Evolutionary conservation across 2,329 filamentous ascomycete species (phyloP), one percentile per base, ranked within the genome.

Genomic region (Pseudogymnoascus pannorum): DNA sequence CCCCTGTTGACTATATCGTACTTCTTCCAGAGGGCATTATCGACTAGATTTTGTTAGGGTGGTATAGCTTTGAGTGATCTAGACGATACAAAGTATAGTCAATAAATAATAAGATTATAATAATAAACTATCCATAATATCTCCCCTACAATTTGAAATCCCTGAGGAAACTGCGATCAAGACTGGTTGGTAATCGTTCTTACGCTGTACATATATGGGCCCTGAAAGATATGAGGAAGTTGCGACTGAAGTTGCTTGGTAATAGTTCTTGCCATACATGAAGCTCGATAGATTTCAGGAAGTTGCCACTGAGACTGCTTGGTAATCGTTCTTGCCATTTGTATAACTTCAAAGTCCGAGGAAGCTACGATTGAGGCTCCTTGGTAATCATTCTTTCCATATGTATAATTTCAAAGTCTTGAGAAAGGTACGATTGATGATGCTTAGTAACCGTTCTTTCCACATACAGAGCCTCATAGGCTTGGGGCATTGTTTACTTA

Each of bases 1-100:
- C 87, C 59, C 84, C 87, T 4, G 60, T 90, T 64, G 87, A 90
- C 73, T 89, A 89, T 71, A 72, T 89, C 42, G 79, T 80, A 3
- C 72, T 90, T 57, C 69, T 89, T 62, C 86, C 86, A 0, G 67
- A 72, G 2, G 84, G 83, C 0, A 71, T 83, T 22, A 74, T 84
- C 12, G 84, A 87, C 70, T 87, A 73, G 67, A 64, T 59, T 31
- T 24, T n/a, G n/a, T 59, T 31, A 16, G 3, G 16, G 44, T 18
- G n/a, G 8, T 11, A 54, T 6, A 14, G 14, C 31, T 12, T 12
- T 54, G 9, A 20, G 5, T 54, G 5, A 7, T 14, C n/a, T 54
- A n/a, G 5, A 54, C 9, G 9, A 31, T 31, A 8, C n/a, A 24
- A 31, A 54, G 24, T 31, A 31, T 54, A 18, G 9, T 3, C 26